These are phyloP conservation scores for Kwoniella dejecticola DNA, from an alignment of 768 basidiomycete genomes.

Conservation along the genomic window DNA sequence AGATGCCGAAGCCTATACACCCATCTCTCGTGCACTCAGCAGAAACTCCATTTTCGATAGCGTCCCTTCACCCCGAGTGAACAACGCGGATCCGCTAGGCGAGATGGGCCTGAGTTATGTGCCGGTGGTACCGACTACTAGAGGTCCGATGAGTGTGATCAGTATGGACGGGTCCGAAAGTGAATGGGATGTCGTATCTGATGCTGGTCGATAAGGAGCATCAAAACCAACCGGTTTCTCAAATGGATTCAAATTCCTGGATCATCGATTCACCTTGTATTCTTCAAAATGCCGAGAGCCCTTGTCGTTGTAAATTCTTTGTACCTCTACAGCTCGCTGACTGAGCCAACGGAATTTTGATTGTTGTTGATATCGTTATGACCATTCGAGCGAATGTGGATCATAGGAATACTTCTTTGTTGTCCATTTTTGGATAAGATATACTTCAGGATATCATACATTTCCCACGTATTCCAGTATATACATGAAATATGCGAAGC, in stretches of 20 bases:
- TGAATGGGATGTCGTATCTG: constrained; percentile 27
- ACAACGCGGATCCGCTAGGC: not conserved
- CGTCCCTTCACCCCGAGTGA: not conserved
- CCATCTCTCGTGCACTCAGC: constrained; percentile 17
- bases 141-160: constrained; percentile 39
- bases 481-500: constrained; percentile 54
- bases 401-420: too few relatives aligned
- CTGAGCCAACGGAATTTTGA: too few relatives aligned
- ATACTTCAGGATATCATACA: not conserved
- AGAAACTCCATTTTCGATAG: not conserved
- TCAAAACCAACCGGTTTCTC: not conserved
- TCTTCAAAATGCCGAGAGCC: too few relatives aligned
- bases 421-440: too few relatives aligned
- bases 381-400: too few relatives aligned
- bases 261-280: not conserved
- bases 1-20: constrained; percentile 45
- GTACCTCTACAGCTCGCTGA: too few relatives aligned
- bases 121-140: not conserved
- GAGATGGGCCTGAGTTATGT: constrained; percentile 12
- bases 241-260: not conserved
- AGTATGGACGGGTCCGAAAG: constrained; percentile 35
- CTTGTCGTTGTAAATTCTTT: not conserved
- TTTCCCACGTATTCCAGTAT: constrained; percentile 35
- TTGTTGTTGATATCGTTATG: not conserved
- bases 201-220: not conserved